Evolutionary conservation across 306 rosid genomes (phyloP).

Genomic region (Lathyrus aphaca): DNA sequence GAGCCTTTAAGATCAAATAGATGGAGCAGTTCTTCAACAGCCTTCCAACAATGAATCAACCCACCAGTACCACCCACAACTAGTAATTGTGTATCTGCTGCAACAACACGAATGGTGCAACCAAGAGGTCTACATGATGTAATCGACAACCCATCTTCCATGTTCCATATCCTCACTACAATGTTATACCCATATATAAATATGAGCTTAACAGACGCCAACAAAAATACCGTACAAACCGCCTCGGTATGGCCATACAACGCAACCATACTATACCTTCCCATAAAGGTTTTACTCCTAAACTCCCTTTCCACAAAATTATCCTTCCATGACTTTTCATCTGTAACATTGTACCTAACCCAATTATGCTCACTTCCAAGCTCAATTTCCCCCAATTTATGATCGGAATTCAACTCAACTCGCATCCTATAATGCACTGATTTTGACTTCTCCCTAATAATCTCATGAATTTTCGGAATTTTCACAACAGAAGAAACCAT

Average conservation of each 20-base stretch:
- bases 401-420: no score
- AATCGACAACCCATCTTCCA: constrained; percentile 84
- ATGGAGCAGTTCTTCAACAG: constrained; percentile 68
- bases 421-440: no score
- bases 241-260: constrained; percentile 90
- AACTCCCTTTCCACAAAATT: constrained; percentile 88
- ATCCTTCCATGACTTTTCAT: constrained; percentile 86
- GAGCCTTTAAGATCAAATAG: constrained; percentile 73
- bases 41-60: constrained; percentile 95
- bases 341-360: constrained; percentile 16
- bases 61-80: constrained; percentile 87
- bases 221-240: constrained; percentile 72
- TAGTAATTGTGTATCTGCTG: constrained; percentile 71
- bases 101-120: constrained; percentile 86
- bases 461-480: constrained; percentile 55
- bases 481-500: no score
- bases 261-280: constrained; percentile 74
- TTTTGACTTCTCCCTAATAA: no score
- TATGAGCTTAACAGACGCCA: constrained; percentile 79
- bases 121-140: constrained; percentile 81
- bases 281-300: constrained; percentile 91
- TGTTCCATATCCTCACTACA: constrained; percentile 81
- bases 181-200: constrained; percentile 91
- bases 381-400: no score
- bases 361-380: no score